Evolutionary conservation across 108 stramenopile genomes (phyloP).

Genomic region (Pseudonitzschia pungens): DNA sequence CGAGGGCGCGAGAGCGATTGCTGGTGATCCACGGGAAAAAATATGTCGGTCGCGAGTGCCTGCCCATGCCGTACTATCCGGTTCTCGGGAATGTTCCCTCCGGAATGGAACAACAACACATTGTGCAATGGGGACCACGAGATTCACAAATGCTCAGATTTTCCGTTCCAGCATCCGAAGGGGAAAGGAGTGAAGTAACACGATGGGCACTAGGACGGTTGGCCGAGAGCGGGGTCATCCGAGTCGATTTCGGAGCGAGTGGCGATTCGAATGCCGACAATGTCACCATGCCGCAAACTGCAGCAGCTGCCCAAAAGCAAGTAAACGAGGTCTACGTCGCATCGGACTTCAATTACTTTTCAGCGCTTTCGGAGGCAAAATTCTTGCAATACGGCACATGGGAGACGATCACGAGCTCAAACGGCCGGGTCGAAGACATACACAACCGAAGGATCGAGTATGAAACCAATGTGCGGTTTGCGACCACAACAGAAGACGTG

Average conservation of each 20-base stretch:
- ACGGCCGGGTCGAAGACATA: not conserved
- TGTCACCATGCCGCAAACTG: not conserved
- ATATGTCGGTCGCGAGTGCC: not conserved
- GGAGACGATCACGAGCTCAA: not conserved
- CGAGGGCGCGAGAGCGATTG: not conserved
- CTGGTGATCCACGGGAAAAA: not conserved
- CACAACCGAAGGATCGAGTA: not conserved
- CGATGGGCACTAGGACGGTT: not conserved
- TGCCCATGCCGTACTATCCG: not conserved
- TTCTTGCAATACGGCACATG: not conserved
- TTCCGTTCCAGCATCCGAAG: not conserved
- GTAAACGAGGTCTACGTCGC: not conserved
- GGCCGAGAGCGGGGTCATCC: not conserved
- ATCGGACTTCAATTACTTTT: conserved; percentile 4
- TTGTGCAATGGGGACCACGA: not conserved
- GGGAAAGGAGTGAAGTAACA: not conserved
- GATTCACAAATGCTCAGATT: not conserved
- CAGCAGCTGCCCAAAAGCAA: not conserved
- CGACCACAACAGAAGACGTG: conserved; percentile 11
- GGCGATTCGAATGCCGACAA: not conserved
- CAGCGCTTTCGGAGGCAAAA: not conserved
- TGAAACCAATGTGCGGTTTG: conserved; percentile 5
- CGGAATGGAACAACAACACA: conserved; percentile 2
- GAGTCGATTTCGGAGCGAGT: not conserved
- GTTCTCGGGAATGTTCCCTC: not conserved